Percentiles rank a stretch among this genome's conserved stretches.
phyloP scores from a whole-genome alignment of 2,329 filamentous ascomycete genomes.

The Beauveria scarabaeidicola region DNA sequence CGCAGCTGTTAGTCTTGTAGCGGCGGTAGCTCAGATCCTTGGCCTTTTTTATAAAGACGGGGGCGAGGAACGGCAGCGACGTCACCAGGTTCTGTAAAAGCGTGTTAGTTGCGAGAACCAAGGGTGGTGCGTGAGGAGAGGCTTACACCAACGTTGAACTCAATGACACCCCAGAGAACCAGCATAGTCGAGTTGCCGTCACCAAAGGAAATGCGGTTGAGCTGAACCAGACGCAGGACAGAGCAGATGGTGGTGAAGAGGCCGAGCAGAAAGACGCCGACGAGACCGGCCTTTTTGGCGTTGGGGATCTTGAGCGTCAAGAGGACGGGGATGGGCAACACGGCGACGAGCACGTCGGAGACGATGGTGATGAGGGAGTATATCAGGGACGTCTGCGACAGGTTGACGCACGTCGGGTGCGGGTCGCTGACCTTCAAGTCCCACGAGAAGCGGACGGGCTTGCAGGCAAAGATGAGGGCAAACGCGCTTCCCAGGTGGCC shows the following conservation, averaged over 20 bases:
- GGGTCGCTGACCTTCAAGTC: constrained; percentile 20
- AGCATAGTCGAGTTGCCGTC: constrained; percentile 49
- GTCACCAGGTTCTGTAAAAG: constrained; percentile 35
- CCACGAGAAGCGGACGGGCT: constrained; percentile 39
- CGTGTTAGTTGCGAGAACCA: neutral
- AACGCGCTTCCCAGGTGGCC: constrained; percentile 41
- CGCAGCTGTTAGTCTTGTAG: constrained; percentile 21
- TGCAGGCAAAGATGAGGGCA: constrained; percentile 41
- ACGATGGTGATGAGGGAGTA: constrained; percentile 44
- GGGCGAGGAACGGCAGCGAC: constrained; percentile 36
- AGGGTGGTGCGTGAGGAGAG: too few species aligned
- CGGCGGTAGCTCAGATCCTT: constrained; percentile 32
- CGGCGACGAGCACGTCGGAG: constrained; percentile 41
- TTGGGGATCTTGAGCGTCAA: constrained; percentile 37
- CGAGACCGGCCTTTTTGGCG: constrained; percentile 41
- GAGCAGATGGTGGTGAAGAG: constrained; percentile 48
- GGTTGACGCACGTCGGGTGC: constrained; percentile 35
- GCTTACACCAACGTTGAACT: constrained; percentile 42
- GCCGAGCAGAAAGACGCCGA: constrained; percentile 43
- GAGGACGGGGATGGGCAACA: constrained; percentile 42
- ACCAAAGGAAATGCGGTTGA: constrained; percentile 39
- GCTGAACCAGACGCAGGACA: constrained; percentile 42
- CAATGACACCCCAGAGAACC: constrained; percentile 47
- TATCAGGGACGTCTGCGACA: constrained; percentile 38
- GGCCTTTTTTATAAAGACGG: constrained; percentile 34